Base-by-base conservation (phyloP, 306 rosid species). In the Phaseolus lunatus region DNA sequence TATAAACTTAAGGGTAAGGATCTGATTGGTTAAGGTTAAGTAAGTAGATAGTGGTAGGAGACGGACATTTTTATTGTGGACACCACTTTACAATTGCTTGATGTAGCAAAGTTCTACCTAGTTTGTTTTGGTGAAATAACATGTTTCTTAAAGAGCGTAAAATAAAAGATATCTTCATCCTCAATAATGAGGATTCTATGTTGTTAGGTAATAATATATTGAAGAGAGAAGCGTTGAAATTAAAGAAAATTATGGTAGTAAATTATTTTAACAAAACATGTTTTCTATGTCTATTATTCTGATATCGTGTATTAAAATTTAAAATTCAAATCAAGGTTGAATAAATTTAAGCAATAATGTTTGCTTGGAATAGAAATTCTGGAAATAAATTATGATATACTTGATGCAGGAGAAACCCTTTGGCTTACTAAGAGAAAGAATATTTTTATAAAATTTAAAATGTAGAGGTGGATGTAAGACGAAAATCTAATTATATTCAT, bases 401-500 rank as follows among this genome's bases (percentile, higher is more conserved):
- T 49, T 49, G 22, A n/a, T 49, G 22, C 9, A 3, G 54, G 20
- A 48, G 53, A 48, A 48, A 5, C 52, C 53, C n/a, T 5, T 18
- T 49, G 54, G 54, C 22, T 49, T 49, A 49, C 10, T 2, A n/a
- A 52, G 13, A 50, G 24, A 8, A 52, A 18, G 3, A 48, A 5
- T 5, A 48, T 18, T 52, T 52, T 26, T 18, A 1, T 18, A 50
- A 50, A 8, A 18, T 50, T 49, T 50, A 47, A 3, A 50, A 50
- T 18, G n/a, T 50, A 50, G 57, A 50, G 24, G 23, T 50, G 9
- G 24, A 50, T 50, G 1, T 50, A 16, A 41, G 39, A 67, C 54
- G 52, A 49, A 44, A 68, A 50, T 18, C 14, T 29, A 75, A 74
- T 59, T 59, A 74, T 74, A 9, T 52, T 59, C 69, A 59, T 74